A percentile compares a stretch with the other conserved stretches of the same genome.
Evolutionary conservation across 2,329 filamentous ascomycete genomes (phyloP).

Genomic region (Sclerotinia glacialis): DNA sequence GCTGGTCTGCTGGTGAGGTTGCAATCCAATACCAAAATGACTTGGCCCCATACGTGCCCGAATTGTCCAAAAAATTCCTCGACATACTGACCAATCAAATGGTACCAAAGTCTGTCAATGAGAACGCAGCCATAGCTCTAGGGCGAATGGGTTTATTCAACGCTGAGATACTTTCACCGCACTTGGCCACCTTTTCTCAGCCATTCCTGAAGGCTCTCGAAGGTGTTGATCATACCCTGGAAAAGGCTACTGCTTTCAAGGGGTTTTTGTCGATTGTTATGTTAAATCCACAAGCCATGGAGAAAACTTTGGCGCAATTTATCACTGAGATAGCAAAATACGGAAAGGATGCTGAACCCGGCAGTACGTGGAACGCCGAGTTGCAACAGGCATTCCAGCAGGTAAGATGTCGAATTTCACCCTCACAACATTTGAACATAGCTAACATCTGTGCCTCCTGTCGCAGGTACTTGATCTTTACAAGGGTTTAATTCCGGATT

Average conservation of each 20-base stretch:
- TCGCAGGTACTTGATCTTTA: conserved; percentile 50
- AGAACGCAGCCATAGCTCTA: conserved; percentile 92
- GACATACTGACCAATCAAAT: conserved; percentile 82
- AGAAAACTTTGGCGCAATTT: conserved; percentile 76
- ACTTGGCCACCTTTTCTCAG: conserved; percentile 75
- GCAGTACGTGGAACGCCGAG: conserved; percentile 35
- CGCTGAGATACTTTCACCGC: conserved; percentile 71
- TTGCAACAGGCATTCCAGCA: conserved; percentile 36
- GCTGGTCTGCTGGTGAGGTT: conserved; percentile 94
- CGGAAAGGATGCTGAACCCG: conserved; percentile 57
- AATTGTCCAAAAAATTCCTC: conserved; percentile 72
- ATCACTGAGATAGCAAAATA: conserved; percentile 82
- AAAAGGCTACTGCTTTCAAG: conserved; percentile 90
- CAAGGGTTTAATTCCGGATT: conserved; percentile 53
- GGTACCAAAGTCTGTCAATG: conserved; percentile 80
- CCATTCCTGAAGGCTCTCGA: conserved; percentile 80
- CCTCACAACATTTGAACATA: conserved; percentile 8
- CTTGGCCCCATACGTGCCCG: conserved; percentile 74
- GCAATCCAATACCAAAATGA: conserved; percentile 72
- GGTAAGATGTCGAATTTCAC: conserved; percentile 24
- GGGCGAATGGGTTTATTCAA: conserved; percentile 82
- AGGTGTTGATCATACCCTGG: conserved; percentile 82
- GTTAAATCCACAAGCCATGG: conserved; percentile 88
- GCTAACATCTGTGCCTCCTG: conserved; percentile 29
- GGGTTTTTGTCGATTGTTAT: conserved; percentile 84